Evolutionary conservation across 2,329 filamentous ascomycete genomes (phyloP).

Genomic region (Aspergillus ibericus): DNA sequence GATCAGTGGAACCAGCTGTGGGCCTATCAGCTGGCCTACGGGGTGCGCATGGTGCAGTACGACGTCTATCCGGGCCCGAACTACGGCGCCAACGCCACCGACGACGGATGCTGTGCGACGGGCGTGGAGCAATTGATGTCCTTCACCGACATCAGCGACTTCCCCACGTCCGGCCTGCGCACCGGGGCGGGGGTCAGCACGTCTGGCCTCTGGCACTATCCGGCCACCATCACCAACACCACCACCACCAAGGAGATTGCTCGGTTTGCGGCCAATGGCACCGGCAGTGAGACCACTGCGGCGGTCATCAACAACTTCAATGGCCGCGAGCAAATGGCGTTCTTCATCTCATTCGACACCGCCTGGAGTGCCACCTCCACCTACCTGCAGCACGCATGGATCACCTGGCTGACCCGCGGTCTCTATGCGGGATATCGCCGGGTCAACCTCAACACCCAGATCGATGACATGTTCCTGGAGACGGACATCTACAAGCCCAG

Average conservation of each 20-base stretch:
- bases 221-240: constrained; percentile 55
- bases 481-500: constrained; percentile 52
- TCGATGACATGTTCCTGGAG: constrained; percentile 63
- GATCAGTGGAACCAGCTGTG: constrained; percentile 59
- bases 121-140: constrained; percentile 54
- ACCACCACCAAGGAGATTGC: constrained; percentile 57
- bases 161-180: constrained; percentile 57
- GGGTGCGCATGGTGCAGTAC: constrained; percentile 61
- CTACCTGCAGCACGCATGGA: constrained; percentile 62
- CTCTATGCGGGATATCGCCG: constrained; percentile 57
- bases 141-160: constrained; percentile 56
- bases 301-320: constrained; percentile 61
- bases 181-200: constrained; percentile 52
- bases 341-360: constrained; percentile 57
- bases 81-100: constrained; percentile 47
- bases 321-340: constrained; percentile 62
- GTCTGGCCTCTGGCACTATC: constrained; percentile 59
- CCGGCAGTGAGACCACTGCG: constrained; percentile 47
- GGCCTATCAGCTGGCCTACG: constrained; percentile 58
- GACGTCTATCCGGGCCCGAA: constrained; percentile 57
- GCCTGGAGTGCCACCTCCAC: constrained; percentile 56
- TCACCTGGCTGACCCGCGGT: constrained; percentile 62
- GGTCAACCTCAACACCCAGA: constrained; percentile 57
- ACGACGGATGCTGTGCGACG: constrained; percentile 48
- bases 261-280: constrained; percentile 50